phyloP scores from a whole-genome alignment of 805 yeast species.

The Candida railenensis region DNA sequence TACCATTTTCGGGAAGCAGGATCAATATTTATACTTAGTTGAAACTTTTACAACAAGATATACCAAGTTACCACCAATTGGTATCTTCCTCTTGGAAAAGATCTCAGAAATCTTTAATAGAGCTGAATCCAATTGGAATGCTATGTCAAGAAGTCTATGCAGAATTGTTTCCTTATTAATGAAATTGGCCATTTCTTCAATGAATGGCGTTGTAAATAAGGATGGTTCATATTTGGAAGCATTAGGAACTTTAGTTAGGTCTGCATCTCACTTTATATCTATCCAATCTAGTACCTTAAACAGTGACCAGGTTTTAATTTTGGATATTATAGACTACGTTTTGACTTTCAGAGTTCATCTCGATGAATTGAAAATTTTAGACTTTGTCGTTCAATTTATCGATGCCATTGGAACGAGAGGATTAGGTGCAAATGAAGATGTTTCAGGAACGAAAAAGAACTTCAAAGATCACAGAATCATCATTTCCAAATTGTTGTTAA shows the following conservation, averaged over 20 bases:
- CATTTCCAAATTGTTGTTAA: slow-evolving; percentile 57
- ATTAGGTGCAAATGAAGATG: slow-evolving; percentile 43
- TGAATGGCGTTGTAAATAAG: slow-evolving; percentile 11
- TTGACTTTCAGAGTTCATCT: slow-evolving; percentile 42
- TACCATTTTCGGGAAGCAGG: slow-evolving; percentile 62
- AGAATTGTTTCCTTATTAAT: slow-evolving; percentile 55
- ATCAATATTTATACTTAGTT: slow-evolving; percentile 57
- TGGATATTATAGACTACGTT: slow-evolving; percentile 61
- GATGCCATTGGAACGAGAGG: slow-evolving; percentile 60
- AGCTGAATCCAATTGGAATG: slow-evolving; percentile 58
- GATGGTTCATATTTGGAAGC: slow-evolving; percentile 21
- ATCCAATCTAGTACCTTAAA: slow-evolving; percentile 46
- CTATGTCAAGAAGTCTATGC: slow-evolving; percentile 62
- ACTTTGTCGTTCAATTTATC: slow-evolving; percentile 44
- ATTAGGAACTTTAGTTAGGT: slow-evolving; percentile 36
- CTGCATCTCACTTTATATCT: slow-evolving; percentile 45
- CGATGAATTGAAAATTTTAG: slow-evolving; percentile 38
- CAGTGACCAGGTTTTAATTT: slow-evolving; percentile 61
- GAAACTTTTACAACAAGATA: slow-evolving; percentile 45
- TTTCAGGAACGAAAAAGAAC: slow-evolving; percentile 14
- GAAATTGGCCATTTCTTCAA: slow-evolving; percentile 33
- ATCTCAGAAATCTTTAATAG: slow-evolving; percentile 47
- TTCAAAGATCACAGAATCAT: slow-evolving; percentile 53
- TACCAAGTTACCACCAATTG: slow-evolving; percentile 46
- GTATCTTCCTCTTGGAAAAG: slow-evolving; percentile 47